Conservation (phyloP, 1,284 basidiomycete species). For the Cystobasidium sp. region DNA sequence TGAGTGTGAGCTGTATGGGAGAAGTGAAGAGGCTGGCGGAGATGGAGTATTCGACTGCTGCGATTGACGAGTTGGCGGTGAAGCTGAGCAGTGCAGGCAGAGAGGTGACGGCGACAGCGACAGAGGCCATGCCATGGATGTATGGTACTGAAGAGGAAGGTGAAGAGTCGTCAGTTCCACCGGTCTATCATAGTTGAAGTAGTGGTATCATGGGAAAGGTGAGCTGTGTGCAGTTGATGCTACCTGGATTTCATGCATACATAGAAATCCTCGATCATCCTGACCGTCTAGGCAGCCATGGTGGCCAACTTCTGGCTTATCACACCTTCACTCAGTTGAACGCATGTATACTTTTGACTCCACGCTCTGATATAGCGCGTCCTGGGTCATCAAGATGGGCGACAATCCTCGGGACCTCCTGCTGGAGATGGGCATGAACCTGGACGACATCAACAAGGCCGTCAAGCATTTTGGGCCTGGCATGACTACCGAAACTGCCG, state of each 20-base stretch:
- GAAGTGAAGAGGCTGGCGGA: slow-evolving; percentile 22
- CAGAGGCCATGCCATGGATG: slow-evolving; percentile 8
- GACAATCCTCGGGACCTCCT: slow-evolving; percentile 4
- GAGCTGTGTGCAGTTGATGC: too few species aligned
- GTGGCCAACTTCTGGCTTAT: too few species aligned
- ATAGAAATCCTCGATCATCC: too few species aligned
- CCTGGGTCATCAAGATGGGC: slow-evolving; percentile 6
- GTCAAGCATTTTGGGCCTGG: slow-evolving; percentile 18
- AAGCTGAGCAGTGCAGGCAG: slow-evolving; percentile 28
- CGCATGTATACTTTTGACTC: too few species aligned
- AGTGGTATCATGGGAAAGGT: too few species aligned
- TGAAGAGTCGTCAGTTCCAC: not conserved
- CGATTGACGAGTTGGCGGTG: slow-evolving; percentile 13
- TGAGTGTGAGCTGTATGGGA: slow-evolving; percentile 41
- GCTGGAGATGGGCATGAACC: not conserved
- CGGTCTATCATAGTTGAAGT: not conserved
- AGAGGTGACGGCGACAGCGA: not conserved
- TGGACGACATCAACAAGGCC: slow-evolving; percentile 31
- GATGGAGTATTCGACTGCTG: slow-evolving; percentile 33
- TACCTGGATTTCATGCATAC: too few species aligned
- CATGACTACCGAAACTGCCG: not conserved
- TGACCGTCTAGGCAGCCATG: too few species aligned
- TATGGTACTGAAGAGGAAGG: not conserved
- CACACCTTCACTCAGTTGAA: too few species aligned
- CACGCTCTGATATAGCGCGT: too few species aligned